phyloP scores from a whole-genome alignment of 345 rosid genomes.

The Syzygium aqueum region DNA sequence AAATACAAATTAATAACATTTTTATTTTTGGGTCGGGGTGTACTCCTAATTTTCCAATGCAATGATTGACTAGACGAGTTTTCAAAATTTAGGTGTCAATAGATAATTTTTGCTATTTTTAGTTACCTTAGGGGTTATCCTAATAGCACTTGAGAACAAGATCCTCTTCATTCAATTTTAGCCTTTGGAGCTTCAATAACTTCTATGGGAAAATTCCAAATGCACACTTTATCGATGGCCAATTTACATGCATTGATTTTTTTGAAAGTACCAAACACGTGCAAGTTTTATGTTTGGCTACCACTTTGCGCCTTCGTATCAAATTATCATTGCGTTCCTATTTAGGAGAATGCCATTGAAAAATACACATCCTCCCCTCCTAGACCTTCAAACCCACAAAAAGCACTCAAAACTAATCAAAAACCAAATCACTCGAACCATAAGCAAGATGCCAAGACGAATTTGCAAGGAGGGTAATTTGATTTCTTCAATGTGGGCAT shows the following conservation, averaged over 20 bases:
- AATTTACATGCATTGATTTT: neutral
- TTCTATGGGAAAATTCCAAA: neutral
- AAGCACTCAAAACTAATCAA: neutral
- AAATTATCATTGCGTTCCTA: neutral
- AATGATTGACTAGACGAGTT: neutral
- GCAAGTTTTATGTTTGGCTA: neutral
- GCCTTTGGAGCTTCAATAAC: neutral
- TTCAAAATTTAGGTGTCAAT: neutral
- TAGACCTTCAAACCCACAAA: neutral
- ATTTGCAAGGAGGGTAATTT: neutral
- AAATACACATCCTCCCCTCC: neutral
- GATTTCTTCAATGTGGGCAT: neutral
- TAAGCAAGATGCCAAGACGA: neutral
- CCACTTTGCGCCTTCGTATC: neutral
- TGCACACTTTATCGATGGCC: neutral
- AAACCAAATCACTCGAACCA: neutral
- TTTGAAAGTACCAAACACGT: neutral
- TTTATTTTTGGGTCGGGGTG: neutral
- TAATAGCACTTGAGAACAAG: neutral
- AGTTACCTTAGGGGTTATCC: neutral
- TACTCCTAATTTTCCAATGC: neutral
- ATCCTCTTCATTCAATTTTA: neutral
- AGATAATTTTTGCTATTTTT: neutral
- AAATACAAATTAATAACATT: neutral
- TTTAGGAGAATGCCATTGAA: rapidly evolving